These are phyloP conservation scores for Cercospora zeae-maydis DNA, from an alignment of 2,329 filamentous ascomycete species.

Conservation along the genomic window DNA sequence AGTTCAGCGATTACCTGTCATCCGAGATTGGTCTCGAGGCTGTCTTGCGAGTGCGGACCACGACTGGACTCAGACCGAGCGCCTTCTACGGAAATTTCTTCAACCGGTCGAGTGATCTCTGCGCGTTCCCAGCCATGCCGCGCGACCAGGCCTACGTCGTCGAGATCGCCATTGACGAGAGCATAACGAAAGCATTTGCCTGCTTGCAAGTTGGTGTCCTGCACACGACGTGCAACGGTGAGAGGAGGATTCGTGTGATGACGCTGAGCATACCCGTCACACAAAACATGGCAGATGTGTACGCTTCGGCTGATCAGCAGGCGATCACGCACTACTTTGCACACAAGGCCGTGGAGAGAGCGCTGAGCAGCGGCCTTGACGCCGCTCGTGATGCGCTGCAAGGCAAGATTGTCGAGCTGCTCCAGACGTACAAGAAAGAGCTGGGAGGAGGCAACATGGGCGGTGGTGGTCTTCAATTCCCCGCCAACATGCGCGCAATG, in stretches of 20 bases:
- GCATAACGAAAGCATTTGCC: slow-evolving; percentile 81
- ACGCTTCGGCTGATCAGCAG: slow-evolving; percentile 90
- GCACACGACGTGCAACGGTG: slow-evolving; percentile 96
- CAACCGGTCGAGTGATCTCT: slow-evolving; percentile 94
- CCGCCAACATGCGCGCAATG: slow-evolving; percentile 82
- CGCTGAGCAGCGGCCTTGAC: slow-evolving; percentile 80
- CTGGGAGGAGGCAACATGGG: slow-evolving; percentile 94
- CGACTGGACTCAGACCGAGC: slow-evolving; percentile 91
- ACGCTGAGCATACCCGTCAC: slow-evolving; percentile 92
- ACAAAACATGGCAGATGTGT: slow-evolving; percentile 82
- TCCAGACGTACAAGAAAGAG: slow-evolving; percentile 96
- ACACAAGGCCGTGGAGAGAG: slow-evolving; percentile 93
- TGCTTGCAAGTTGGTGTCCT: slow-evolving; percentile 92
- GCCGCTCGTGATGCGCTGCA: slow-evolving; percentile 87
- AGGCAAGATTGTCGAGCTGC: slow-evolving; percentile 83
- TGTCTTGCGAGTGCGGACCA: slow-evolving; percentile 90
- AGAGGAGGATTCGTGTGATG: slow-evolving; percentile 89
- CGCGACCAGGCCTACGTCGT: slow-evolving; percentile 97
- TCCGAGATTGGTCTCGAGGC: slow-evolving; percentile 94
- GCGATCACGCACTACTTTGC: slow-evolving; percentile 93
- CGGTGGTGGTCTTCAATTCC: slow-evolving; percentile 85
- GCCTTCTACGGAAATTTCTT: slow-evolving; percentile 99
- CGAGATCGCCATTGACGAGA: slow-evolving; percentile 97
- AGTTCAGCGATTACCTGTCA: slow-evolving; percentile 96
- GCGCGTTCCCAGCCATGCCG: slow-evolving; percentile 95